Conservation (phyloP, 208 protist genomes). For the Leishmania major region DNA sequence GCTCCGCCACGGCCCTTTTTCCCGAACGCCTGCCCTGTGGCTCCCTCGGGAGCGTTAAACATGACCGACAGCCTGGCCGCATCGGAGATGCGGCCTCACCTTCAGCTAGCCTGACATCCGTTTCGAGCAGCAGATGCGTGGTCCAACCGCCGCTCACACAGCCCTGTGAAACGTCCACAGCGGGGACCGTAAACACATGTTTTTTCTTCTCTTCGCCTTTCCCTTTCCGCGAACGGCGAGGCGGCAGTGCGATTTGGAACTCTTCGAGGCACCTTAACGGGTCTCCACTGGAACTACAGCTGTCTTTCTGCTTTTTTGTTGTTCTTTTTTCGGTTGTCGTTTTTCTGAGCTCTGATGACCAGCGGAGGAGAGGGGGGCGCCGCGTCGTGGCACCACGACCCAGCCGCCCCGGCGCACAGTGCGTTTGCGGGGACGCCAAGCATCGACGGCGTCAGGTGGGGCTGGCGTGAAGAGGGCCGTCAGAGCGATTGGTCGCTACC, state of each 20-base stretch:
- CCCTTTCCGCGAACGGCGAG: background rate
- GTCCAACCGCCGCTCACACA: background rate
- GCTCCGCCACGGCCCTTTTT: background rate
- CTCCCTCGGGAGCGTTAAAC: background rate
- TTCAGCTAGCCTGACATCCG: background rate
- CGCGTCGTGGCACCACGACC: too few relatives aligned
- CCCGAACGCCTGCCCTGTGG: background rate
- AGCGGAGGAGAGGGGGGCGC: background rate
- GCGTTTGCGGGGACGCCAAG: too few relatives aligned
- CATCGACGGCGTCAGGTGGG: background rate
- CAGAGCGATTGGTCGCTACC: background rate
- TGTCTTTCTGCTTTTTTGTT: background rate
- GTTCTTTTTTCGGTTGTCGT: too few relatives aligned
- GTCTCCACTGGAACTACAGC: too few relatives aligned
- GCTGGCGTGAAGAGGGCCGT: too few relatives aligned
- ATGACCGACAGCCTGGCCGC: background rate
- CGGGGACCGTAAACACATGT: background rate
- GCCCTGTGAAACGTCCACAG: background rate
- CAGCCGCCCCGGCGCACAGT: too few relatives aligned
- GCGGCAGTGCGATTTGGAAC: too few relatives aligned
- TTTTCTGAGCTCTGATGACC: background rate
- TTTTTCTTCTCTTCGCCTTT: background rate
- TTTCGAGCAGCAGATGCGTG: background rate
- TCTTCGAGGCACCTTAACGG: too few relatives aligned
- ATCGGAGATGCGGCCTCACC: constrained; percentile 13